phyloP scores from a whole-genome alignment of 116 monocot genomes.

The Papilionanthe hybrid region DNA sequence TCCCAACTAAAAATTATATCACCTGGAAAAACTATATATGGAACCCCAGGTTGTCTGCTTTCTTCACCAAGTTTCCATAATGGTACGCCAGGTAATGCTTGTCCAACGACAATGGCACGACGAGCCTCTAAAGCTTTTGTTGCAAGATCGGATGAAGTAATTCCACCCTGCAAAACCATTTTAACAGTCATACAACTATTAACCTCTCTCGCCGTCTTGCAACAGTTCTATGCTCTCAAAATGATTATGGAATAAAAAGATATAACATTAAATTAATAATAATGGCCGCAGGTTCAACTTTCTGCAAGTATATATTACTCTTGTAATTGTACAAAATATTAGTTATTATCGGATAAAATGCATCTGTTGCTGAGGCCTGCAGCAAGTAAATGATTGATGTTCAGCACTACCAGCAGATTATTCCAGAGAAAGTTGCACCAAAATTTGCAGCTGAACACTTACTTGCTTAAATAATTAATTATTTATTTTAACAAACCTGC shows the following conservation, averaged over 20 bases:
- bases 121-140: conserved; percentile 91
- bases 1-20: not conserved
- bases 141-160: conserved; percentile 96
- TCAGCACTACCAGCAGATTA: too few relatives aligned
- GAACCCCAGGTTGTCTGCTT: conserved; percentile 82
- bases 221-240: not conserved
- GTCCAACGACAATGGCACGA: conserved; percentile 76
- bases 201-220: not conserved
- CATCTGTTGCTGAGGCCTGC: too few relatives aligned
- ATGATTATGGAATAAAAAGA: not conserved
- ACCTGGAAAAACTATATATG: conserved; percentile 98
- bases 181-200: not conserved
- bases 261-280: not conserved
- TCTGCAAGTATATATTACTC: not conserved
- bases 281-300: not conserved
- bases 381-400: not conserved
- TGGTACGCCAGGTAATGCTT: conserved; percentile 88
- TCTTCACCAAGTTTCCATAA: conserved; percentile 85
- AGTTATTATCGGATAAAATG: too few relatives aligned
- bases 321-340: not conserved
- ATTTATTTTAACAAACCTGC: not conserved
- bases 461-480: too few relatives aligned
- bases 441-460: too few relatives aligned
- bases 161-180: conserved; percentile 68
- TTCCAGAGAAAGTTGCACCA: too few relatives aligned